Base-by-base conservation (phyloP, 345 rosid genomes). In the Eucalyptus polybractea region DNA sequence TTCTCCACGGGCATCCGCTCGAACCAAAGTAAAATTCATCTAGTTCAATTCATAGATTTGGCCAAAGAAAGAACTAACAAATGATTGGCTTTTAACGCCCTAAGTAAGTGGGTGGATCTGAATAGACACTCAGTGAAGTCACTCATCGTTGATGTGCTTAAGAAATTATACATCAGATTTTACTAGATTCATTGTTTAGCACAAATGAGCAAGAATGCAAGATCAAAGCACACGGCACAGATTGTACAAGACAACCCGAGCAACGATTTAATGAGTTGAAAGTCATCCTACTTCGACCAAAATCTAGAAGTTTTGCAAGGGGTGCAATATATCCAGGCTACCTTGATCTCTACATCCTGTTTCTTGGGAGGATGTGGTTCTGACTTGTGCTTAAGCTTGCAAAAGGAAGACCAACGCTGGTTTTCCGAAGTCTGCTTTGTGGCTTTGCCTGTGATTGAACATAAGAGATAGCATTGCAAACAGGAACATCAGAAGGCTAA, bases 1-100 rank as follows among this genome's bases (percentile, higher is more conserved):
- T 96, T 97, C 49, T 93, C 89, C 29, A 94, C 53, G 19, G 94
- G 90, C 96, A 97, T 96, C 96, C 99, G 92, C 98, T 97, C 83
- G 51, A 51, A 89, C 16, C 16, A 54, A 3, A 21, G 45, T 16
- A n/a, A 80, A 51, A 42, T 33, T 13, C 44, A 86, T 58, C 40
- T 9, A 42, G 88, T 86, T 31, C 58, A 50, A 1, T n/a, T 19
- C 62, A 86, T 6, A 51, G 33, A n/a, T 51, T 86, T 50, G 44
- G 67, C 56, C 47, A 86, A 86, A 56, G 44, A 33, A 51, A 50
- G 29, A 51, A 51, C 17, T 31, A 53, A 86, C 21, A 13, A 24
- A 86, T n/a, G 16, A 33, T 50, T 44, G 24, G 13, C 25, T 37
- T 31, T 86, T 31, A 50, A 50, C 9, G 1, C 31, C 62, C 62